phyloP scores from a whole-genome alignment of 2,329 filamentous ascomycete species.

The Aureobasidium melanogenum region DNA sequence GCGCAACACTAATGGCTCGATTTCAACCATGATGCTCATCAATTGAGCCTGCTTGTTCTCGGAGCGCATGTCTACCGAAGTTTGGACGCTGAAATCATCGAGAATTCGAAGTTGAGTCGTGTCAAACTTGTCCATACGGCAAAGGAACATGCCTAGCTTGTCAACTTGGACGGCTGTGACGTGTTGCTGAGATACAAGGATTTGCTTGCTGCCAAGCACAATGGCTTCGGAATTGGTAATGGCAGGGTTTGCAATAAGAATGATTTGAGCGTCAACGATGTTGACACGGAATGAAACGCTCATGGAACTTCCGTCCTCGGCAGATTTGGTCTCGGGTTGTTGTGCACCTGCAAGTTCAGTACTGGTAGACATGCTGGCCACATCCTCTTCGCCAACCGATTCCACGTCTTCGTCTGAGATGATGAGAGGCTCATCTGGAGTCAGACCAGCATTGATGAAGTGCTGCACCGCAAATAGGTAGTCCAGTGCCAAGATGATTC shows the following conservation, averaged over 20 bases:
- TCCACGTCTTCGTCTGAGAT: slow-evolving; percentile 50
- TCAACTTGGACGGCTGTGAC: slow-evolving; percentile 88
- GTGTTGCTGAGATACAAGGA: slow-evolving; percentile 87
- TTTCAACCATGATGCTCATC: slow-evolving; percentile 74
- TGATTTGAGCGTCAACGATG: slow-evolving; percentile 90
- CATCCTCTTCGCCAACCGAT: slow-evolving; percentile 39
- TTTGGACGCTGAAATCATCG: slow-evolving; percentile 88
- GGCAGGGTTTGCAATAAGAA: slow-evolving; percentile 89
- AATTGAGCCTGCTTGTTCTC: slow-evolving; percentile 51
- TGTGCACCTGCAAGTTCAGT: slow-evolving; percentile 19
- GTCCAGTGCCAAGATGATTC: slow-evolving; percentile 90
- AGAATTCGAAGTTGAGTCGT: slow-evolving; percentile 82
- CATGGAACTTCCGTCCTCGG: slow-evolving; percentile 45
- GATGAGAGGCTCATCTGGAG: slow-evolving; percentile 46
- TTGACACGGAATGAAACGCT: slow-evolving; percentile 83
- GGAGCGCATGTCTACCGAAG: slow-evolving; percentile 70
- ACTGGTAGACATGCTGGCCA: slow-evolving; percentile 31
- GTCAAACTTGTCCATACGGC: slow-evolving; percentile 96
- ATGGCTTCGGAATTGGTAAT: slow-evolving; percentile 89
- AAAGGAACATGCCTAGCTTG: slow-evolving; percentile 95
- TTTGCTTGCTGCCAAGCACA: slow-evolving; percentile 87
- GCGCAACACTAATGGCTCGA: slow-evolving; percentile 85
- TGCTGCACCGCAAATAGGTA: slow-evolving; percentile 85
- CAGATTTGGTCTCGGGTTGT: slow-evolving; percentile 21
- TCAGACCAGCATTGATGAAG: slow-evolving; percentile 65